These are phyloP conservation scores for Saccharomyces mikatae DNA, from an alignment of 805 yeast genomes.

Conservation along the genomic window DNA sequence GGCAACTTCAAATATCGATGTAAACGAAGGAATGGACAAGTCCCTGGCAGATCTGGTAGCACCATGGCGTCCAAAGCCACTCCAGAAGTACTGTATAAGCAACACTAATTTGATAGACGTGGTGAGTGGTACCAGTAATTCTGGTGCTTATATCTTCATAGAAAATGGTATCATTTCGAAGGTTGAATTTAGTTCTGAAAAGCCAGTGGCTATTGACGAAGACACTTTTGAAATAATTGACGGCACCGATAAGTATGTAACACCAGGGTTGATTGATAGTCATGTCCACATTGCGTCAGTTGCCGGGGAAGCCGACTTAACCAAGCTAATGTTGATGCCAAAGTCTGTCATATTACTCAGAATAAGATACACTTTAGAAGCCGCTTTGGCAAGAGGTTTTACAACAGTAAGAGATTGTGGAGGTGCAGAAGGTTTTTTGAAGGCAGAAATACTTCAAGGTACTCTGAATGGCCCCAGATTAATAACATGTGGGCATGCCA, in stretches of 20 bases:
- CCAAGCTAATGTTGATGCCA: conserved; percentile 4
- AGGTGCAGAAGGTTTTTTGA: conserved; percentile 9
- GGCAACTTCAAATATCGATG: background rate
- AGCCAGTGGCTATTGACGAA: background rate
- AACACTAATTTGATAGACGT: conserved; percentile 9
- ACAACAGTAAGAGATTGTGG: conserved; percentile 12
- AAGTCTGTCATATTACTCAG: conserved; percentile 6
- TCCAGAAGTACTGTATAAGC: conserved; percentile 4
- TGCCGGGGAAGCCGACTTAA: conserved; percentile 5
- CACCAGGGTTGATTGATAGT: conserved; percentile 9
- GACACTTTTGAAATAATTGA: conserved; percentile 5
- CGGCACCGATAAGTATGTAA: conserved; percentile 8
- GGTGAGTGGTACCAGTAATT: conserved; percentile 1
- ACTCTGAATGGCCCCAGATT: conserved; percentile 5
- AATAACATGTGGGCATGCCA: conserved; percentile 10
- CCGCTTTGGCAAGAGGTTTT: conserved; percentile 7
- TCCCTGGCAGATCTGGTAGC: background rate
- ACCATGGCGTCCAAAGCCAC: conserved; percentile 2
- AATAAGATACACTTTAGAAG: conserved; percentile 7
- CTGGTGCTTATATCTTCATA: conserved; percentile 6
- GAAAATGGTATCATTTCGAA: conserved; percentile 8
- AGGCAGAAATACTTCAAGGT: conserved; percentile 7
- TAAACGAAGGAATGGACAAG: conserved; percentile 4
- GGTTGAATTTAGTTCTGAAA: conserved; percentile 1
- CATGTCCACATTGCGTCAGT: conserved; percentile 10